Base-by-base conservation (phyloP, 108 stramenopile species). In the Skeletonema grethae region DNA sequence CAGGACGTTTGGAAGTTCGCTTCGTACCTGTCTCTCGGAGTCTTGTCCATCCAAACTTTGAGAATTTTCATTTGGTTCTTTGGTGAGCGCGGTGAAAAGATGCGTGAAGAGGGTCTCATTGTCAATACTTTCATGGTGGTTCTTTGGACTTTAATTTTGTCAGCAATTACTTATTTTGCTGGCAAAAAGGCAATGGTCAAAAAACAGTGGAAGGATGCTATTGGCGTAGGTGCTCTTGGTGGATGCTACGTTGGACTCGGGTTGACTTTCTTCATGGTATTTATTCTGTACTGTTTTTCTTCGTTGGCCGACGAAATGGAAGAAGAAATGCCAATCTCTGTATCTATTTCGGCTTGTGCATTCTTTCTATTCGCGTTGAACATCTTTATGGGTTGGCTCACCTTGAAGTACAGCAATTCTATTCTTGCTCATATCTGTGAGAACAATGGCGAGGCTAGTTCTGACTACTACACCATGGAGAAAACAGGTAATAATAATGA, bases 81-180 rank as follows among this genome's bases (percentile, higher is more conserved):
- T 45, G 43, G 43, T n/a, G 43, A 45, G 43, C 43, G n/a, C 0
- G 43, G 43, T 45, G 43, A 45, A 45, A 45, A 12, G 43, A 45
- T 45, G 43, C 43, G 43, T 45, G 43, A 45, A 45, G 43, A 45
- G 43, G 43, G 43, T 45, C 43, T 45, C 43, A 45, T 45, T 45
- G 11, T 13, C n/a, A 45, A 45, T n/a, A 45, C n/a, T 10, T 45
- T 45, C n/a, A 45, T 45, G 43, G 43, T 45, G 43, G 7, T 4
- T 13, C 13, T 45, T 8, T 45, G 9, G 43, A 0, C n/a, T 15
- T n/a, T 45, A 45, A n/a, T 45, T 1, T n/a, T 45, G 43, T 4
- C n/a, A 45, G 12, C 9, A 45, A n/a, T 45, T n/a, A 4, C 4
- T n/a, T n/a, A 13, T 13, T 45, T 45, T n/a, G 43, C 43, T 45